Evolutionary conservation across 345 rosid genomes (phyloP), one percentile per base, ranked within the genome.

Genomic region (Cardamine resedifolia): DNA sequence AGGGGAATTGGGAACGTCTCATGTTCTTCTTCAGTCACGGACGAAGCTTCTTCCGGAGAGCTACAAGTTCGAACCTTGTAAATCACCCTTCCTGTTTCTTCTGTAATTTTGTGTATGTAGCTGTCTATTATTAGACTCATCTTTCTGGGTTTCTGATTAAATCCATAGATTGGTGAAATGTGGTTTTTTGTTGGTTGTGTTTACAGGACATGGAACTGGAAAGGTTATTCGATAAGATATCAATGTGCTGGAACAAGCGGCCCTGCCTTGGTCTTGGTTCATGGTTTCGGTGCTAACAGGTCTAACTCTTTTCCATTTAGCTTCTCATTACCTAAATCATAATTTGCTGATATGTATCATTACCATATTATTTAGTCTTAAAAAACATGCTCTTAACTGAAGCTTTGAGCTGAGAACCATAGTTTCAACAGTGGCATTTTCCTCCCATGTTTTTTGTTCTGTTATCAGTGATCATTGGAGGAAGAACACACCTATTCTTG

Each of bases 241-340:
- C 96, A 90, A 55, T 76, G 76, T 68, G 80, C 90, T 23, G 97
- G 98, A 58, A 80, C 66, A 55, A 75, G 70, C 49, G 97, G 98
- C 38, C 97, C 97, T 62, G 91, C 97, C 16, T 75, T 90, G 28
- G 90, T 94, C 74, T 81, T 94, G 64, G 78, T 91, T 68, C 97
- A 90, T 79, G 96, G 97, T 50, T 94, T 90, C 73, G 97, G 98
- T 83, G 95, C 98, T 75, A 90, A 90, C 96, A 94, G 97, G 98
- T 77, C 83, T 47, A 79, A 83, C 78, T 77, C 79, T 72, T 77
- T 85, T 78, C 73, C 76, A 81, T 78, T 80, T 83, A 75, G 83
- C 81, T 85, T 82, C 81, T 83, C 84, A 62, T 83, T 85, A 78
- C 70, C 83, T 80, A 52, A 82, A 84, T 64, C 74, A 77, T 69